Percentiles rank a stretch among this genome's conserved stretches.
These are phyloP conservation scores for Kluyveromyces nonfermentans DNA, from an alignment of 805 yeast genomes.

Conservation along the genomic window DNA sequence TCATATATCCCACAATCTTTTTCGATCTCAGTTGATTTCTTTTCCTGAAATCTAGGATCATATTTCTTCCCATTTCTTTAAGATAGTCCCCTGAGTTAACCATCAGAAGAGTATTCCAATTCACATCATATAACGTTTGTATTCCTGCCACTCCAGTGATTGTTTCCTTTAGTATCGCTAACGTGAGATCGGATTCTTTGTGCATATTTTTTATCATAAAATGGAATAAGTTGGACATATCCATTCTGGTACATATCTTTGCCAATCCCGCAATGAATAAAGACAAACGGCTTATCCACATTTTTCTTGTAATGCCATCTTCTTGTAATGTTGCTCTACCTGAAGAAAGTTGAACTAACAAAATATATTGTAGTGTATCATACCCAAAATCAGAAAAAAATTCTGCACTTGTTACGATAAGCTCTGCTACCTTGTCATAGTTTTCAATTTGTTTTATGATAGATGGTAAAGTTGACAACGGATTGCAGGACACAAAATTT, in stretches of 20 bases:
- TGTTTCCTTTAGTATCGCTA: conserved; percentile 59
- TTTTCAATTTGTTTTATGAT: conserved; percentile 79
- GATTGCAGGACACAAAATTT: conserved; percentile 63
- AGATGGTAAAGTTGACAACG: conserved; percentile 64
- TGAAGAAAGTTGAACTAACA: conserved; percentile 59
- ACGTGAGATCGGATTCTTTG: conserved; percentile 45
- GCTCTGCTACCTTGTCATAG: conserved; percentile 73
- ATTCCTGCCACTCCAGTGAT: conserved; percentile 72
- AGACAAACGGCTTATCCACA: conserved; percentile 81
- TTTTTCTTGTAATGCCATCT: conserved; percentile 72
- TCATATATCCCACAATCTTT: conserved; percentile 39
- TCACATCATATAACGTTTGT: conserved; percentile 56
- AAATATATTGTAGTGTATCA: conserved; percentile 72
- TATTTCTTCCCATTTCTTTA: conserved; percentile 42
- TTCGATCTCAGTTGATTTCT: conserved; percentile 38
- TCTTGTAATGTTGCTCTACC: conserved; percentile 60
- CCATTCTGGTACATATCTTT: conserved; percentile 44
- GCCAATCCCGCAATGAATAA: conserved; percentile 68
- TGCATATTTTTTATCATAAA: conserved; percentile 58
- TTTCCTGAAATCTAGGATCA: conserved; percentile 45
- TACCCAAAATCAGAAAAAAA: conserved; percentile 71
- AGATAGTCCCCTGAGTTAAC: conserved; percentile 57
- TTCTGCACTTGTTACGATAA: conserved; percentile 70
- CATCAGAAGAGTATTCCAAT: conserved; percentile 52
- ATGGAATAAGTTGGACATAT: conserved; percentile 49